phyloP scores from a whole-genome alignment of 2,329 filamentous ascomycete species.

The Rutstroemia sp. region DNA sequence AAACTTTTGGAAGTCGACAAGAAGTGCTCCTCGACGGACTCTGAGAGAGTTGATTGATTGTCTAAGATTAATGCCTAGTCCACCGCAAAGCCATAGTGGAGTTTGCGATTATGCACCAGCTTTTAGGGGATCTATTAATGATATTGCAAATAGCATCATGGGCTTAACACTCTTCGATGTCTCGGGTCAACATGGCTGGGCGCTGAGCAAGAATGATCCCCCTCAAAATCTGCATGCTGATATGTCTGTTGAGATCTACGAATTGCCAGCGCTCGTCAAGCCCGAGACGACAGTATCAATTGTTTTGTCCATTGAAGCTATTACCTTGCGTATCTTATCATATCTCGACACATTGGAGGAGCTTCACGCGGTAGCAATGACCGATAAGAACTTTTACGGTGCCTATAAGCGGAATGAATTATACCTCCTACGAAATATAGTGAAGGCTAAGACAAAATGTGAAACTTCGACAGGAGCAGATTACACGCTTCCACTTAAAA shows the following conservation, averaged over 20 bases:
- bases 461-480: conserved; percentile 6
- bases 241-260: conserved; percentile 5
- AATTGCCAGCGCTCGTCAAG: conserved; percentile 5
- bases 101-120: conserved; percentile 44
- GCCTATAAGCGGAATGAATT: conserved; percentile 40
- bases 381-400: conserved; percentile 37
- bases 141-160: conserved; percentile 44
- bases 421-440: conserved; percentile 28
- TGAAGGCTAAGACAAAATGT: conserved; percentile 19
- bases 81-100: conserved; percentile 36
- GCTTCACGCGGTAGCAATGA: conserved; percentile 36
- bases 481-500: conserved; percentile 1
- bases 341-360: conserved; percentile 36
- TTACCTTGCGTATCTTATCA: conserved; percentile 36
- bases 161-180: conserved; percentile 44
- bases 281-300: conserved; percentile 3
- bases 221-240: background rate
- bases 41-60: conserved; percentile 39
- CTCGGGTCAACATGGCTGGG: conserved; percentile 43
- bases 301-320: conserved; percentile 18
- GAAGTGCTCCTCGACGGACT: conserved; percentile 31
- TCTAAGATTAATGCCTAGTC: conserved; percentile 38
- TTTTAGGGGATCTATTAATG: conserved; percentile 40
- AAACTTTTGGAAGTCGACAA: conserved; percentile 32
- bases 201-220: conserved; percentile 34